Evolutionary conservation across 1,284 basidiomycete genomes (phyloP).

Genomic region (Pisolithus thermaeus): DNA sequence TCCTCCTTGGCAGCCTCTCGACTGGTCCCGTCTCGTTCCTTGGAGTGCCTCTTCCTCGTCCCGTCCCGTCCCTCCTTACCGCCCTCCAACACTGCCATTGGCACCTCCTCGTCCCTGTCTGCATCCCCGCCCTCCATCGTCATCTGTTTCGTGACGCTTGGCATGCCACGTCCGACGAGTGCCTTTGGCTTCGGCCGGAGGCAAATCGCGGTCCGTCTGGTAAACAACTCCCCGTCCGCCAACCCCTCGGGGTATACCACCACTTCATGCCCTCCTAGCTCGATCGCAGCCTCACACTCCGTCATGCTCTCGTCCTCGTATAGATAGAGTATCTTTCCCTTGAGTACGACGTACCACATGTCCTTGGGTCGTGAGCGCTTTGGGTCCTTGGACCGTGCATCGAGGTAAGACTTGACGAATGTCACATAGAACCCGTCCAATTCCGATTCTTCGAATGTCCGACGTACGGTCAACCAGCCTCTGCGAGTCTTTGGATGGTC

Average conservation of each 20-base stretch:
- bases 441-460: constrained; percentile 66
- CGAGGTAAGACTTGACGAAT: constrained; percentile 65
- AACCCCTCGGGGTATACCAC: constrained; percentile 68
- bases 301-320: constrained; percentile 87
- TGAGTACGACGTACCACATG: constrained; percentile 84
- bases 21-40: constrained; percentile 39
- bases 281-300: constrained; percentile 82
- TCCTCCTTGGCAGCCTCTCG: constrained; percentile 45
- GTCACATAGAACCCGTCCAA: constrained; percentile 64
- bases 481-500: constrained; percentile 64
- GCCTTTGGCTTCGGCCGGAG: constrained; percentile 49
- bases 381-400: constrained; percentile 72
- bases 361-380: constrained; percentile 78
- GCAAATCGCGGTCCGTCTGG: constrained; percentile 83
- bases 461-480: constrained; percentile 82
- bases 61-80: constrained; percentile 9
- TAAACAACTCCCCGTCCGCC: constrained; percentile 81
- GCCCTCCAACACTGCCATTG: constrained; percentile 18
- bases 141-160: constrained; percentile 54
- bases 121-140: constrained; percentile 34
- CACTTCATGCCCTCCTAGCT: constrained; percentile 72
- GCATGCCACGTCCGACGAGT: constrained; percentile 31
- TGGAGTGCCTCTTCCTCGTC: constrained; percentile 36
- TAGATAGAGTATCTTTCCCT: constrained; percentile 83
- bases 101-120: constrained; percentile 32